phyloP scores from a whole-genome alignment of 768 basidiomycete genomes.

The Hericium coralloides region DNA sequence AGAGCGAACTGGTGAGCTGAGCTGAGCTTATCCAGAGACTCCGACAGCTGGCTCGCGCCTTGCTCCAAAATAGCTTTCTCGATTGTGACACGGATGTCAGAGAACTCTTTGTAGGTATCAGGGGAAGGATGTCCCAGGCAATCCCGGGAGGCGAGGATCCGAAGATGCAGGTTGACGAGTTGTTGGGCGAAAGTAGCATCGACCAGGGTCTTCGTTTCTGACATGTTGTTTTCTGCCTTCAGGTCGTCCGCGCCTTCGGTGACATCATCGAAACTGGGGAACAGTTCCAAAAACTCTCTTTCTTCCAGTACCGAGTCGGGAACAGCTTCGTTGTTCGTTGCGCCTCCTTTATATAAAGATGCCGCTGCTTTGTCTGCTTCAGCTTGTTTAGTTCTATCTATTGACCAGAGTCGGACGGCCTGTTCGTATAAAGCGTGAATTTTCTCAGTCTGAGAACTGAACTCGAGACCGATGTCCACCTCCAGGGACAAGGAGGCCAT shows the following conservation, averaged over 20 bases:
- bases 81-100: slow-evolving; percentile 8
- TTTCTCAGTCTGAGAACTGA: slow-evolving; percentile 20
- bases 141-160: slow-evolving; percentile 24
- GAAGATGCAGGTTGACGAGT: slow-evolving; percentile 41
- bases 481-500: slow-evolving; percentile 41
- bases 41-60: slow-evolving; percentile 4
- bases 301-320: slow-evolving; percentile 75
- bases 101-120: slow-evolving; percentile 14
- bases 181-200: slow-evolving; percentile 26
- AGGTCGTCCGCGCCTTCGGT: slow-evolving; percentile 16
- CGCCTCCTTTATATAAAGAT: slow-evolving; percentile 68
- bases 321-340: slow-evolving; percentile 40
- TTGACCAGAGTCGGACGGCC: slow-evolving; percentile 72
- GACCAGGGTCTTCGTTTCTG: slow-evolving; percentile 18
- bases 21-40: slow-evolving; percentile 39
- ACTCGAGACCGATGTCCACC: slow-evolving; percentile 30
- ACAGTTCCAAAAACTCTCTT: slow-evolving; percentile 73
- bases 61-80: slow-evolving; percentile 10
- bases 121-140: slow-evolving; percentile 19
- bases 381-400: slow-evolving; percentile 63
- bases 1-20: slow-evolving; percentile 42
- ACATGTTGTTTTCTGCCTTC: slow-evolving; percentile 4
- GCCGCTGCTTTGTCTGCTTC: slow-evolving; percentile 54
- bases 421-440: slow-evolving; percentile 58
- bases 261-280: slow-evolving; percentile 73